These are phyloP conservation scores for Petasospora fabianii DNA, from an alignment of 1,139 yeast genomes.

Conservation along the genomic window DNA sequence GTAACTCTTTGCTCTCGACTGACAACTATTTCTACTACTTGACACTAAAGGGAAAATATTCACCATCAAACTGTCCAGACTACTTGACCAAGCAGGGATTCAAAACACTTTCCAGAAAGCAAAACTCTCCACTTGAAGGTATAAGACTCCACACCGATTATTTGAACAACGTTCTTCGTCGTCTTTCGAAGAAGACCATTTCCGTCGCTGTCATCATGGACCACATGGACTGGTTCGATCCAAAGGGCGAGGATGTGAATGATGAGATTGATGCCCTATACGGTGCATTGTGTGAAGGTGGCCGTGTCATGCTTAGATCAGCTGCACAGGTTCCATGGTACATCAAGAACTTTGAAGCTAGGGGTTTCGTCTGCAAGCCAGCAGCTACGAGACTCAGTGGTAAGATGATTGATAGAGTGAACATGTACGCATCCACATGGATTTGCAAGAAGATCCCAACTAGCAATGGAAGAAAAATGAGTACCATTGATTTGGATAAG, in stretches of 20 bases:
- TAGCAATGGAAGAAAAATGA: constrained; percentile 27
- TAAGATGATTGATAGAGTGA: constrained; percentile 68
- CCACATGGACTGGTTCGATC: constrained; percentile 89
- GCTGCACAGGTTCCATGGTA: constrained; percentile 80
- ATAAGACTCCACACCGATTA: constrained; percentile 79
- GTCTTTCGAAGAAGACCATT: constrained; percentile 58
- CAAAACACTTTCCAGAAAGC: constrained; percentile 31
- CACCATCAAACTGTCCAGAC: constrained; percentile 69
- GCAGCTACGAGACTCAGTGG: constrained; percentile 66
- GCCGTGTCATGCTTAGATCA: constrained; percentile 73
- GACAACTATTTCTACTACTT: constrained; percentile 81
- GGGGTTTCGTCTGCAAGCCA: constrained; percentile 64
- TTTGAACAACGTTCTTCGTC: constrained; percentile 67
- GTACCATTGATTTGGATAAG: constrained; percentile 23
- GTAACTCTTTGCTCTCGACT: constrained; percentile 56
- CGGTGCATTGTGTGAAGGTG: constrained; percentile 60
- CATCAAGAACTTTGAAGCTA: constrained; percentile 58
- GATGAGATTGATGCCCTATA: constrained; percentile 64
- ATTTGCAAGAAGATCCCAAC: constrained; percentile 53
- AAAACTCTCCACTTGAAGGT: constrained; percentile 51
- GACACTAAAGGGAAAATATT: constrained; percentile 58
- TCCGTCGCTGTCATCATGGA: constrained; percentile 85
- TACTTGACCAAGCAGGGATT: constrained; percentile 62
- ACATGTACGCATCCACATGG: constrained; percentile 90
- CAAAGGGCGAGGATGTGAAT: constrained; percentile 57